Conservation (phyloP, 495 filamentous ascomycete genomes). For the Penicillium cinerascens region DNA sequence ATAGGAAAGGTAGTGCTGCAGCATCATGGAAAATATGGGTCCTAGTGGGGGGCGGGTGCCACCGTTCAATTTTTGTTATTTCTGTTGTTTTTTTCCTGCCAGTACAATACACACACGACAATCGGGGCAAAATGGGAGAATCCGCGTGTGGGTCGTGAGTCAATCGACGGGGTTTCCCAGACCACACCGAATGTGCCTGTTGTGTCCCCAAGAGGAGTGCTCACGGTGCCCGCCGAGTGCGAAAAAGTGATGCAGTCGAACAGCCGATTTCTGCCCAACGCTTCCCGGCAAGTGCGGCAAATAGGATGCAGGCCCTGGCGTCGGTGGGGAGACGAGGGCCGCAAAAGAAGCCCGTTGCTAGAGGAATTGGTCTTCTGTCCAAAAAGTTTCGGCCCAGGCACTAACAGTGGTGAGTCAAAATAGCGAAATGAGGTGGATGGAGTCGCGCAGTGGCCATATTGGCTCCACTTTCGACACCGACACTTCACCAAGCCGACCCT, state of each 20-base stretch:
- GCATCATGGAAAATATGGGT: conserved; percentile 21
- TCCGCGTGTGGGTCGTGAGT: conserved; percentile 7
- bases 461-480: conserved; percentile 30
- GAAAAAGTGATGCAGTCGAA: conserved; percentile 23
- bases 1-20: conserved; percentile 24
- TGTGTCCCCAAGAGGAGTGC: conserved; percentile 8
- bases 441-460: conserved; percentile 12
- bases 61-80: conserved; percentile 12
- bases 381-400: not conserved
- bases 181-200: conserved; percentile 14
- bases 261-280: conserved; percentile 39
- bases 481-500: conserved; percentile 21
- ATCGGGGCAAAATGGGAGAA: conserved; percentile 1
- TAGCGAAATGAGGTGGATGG: conserved; percentile 13
- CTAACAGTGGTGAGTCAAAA: conserved; percentile 9
- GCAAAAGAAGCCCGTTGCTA: conserved; percentile 1
- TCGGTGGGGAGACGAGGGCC: conserved; percentile 14
- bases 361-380: conserved; percentile 2
- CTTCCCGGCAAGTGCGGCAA: conserved; percentile 33
- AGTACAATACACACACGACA: conserved; percentile 2
- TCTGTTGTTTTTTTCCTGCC: conserved; percentile 8
- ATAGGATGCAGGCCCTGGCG: conserved; percentile 25
- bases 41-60: conserved; percentile 22
- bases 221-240: conserved; percentile 1
- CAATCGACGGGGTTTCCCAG: not conserved